Evolutionary conservation across 2,329 filamentous ascomycete species (phyloP).

Genomic region (Exophiala lecanii-corni): DNA sequence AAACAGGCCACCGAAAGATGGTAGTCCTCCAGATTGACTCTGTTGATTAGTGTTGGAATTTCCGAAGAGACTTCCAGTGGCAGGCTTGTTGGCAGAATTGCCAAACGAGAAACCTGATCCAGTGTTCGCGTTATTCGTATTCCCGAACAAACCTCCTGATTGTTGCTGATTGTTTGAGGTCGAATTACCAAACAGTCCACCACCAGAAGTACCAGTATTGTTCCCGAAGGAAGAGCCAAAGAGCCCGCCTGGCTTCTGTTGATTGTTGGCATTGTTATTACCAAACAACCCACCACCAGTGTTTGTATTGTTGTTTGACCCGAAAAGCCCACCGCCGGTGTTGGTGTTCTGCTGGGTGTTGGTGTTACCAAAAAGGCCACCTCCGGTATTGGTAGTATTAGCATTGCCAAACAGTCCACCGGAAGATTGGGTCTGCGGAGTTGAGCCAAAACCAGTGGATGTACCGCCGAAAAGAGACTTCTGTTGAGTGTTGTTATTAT

Average conservation of each 20-base stretch:
- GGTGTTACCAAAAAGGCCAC: conserved; percentile 21
- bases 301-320: conserved; percentile 18
- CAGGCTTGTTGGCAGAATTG: conserved; percentile 36
- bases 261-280: conserved; percentile 47
- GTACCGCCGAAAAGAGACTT: conserved; percentile 27
- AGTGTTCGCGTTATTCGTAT: conserved; percentile 19
- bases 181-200: conserved; percentile 38
- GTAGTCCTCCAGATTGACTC: conserved; percentile 38
- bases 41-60: conserved; percentile 32
- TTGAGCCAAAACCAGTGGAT: conserved; percentile 39
- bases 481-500: conserved; percentile 22
- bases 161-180: conserved; percentile 35
- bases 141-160: conserved; percentile 27
- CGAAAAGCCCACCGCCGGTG: conserved; percentile 35
- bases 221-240: conserved; percentile 34
- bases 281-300: conserved; percentile 39
- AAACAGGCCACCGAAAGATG: conserved; percentile 45
- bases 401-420: conserved; percentile 45
- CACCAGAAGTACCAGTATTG: conserved; percentile 25
- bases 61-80: conserved; percentile 58
- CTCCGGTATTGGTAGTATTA: conserved; percentile 14
- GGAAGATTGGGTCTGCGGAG: conserved; percentile 40
- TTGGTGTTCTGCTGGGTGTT: conserved; percentile 26
- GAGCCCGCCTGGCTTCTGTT: conserved; percentile 42
- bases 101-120: conserved; percentile 47